Evolutionary conservation across 2,329 filamentous ascomycete genomes (phyloP), one percentile per base, ranked within the genome.

Genomic region (Cadophora luteo-olivacea): DNA sequence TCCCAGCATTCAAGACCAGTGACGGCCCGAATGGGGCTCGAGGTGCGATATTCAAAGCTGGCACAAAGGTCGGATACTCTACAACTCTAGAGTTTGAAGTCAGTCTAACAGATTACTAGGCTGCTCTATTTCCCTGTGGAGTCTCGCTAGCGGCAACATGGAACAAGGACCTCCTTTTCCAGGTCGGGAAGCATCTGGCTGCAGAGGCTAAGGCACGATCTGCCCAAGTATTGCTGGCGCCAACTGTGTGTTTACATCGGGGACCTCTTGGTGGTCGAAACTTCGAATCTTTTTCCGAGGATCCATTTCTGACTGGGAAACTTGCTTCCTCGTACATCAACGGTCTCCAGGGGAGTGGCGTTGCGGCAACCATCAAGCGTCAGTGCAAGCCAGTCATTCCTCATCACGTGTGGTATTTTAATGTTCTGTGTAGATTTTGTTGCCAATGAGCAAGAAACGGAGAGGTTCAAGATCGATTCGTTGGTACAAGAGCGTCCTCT

Each of bases 271-370:
- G 92, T n/a, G 93, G 93, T 22, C 86, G 93, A 69, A 94, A 94
- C 72, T 97, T 96, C 73, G 93, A 97, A 79, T 94, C 92, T 0
- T 96, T 94, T 78, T 93, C 91, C 0, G 93, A 96, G 78, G 93
- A 96, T 73, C 92, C 92, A 0, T 85, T 90, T 11, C 84, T 97
- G 5, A 92, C 92, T 0, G 92, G 92, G 38, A 91, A 89, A 70
- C 81, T 94, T 69, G 90, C 91, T 14, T 87, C 90, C 0, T 86
- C 91, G 69, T 92, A 92, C 70, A 90, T 92, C 75, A 88, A 87
- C 60, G 91, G 91, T 8, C 82, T 92, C 65, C 92, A 96, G 76
- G 89, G 90, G 29, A 89, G 88, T 69, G 90, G 91, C 0, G 86
- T 96, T 48, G 89, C 90, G 8, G 91, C 92, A 12, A 93, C 92